Base-by-base conservation (phyloP, 352 stramenopile species). In the Thalassiosira livingstoniorum region DNA sequence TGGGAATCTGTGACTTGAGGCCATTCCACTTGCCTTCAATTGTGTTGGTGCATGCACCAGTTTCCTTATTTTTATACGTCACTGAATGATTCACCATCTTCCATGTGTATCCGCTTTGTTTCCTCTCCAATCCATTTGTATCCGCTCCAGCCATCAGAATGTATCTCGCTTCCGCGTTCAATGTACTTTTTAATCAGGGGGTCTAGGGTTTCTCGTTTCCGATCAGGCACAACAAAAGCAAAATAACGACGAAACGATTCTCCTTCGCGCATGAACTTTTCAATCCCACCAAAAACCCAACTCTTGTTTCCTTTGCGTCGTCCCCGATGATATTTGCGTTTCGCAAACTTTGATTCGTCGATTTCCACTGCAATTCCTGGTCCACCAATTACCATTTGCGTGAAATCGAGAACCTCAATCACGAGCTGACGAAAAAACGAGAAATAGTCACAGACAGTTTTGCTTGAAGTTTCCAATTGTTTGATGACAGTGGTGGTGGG, bases 1-100 rank as follows among this genome's bases (percentile, higher is more conserved):
- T 60, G 11, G 51, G 51, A 4, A 60, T 60, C 11, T 27, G 11
- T 10, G 11, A 60, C 25, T 60, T 60, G 11, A 60, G 11, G 51
- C 51, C 51, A 60, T 60, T 15, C 51, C 51, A 60, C 11, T 60
- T 60, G 11, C 51, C 51, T 27, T 60, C 51, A 29, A 60, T 60
- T 4, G 51, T 60, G 25, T 60, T 60, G 11, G 51, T 29, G 23
- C 51, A 60, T 15, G 51, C 23, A 29, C 51, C 51, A 29, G 42
- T 51, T 51, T 29, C 23, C 23, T 60, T 60, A 4, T 27, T 27
- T 27, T 60, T 60, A n/a, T 29, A 60, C 23, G 11, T 27, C 25
- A 15, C 10, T 4, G 4, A 27, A n/a, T 60, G 51, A 27, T 27
- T 29, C 11, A 60, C 51, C 23, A 27, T 60, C 51, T 60, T n/a